These are phyloP conservation scores for Fusarium avenaceum DNA, from an alignment of 2,329 filamentous ascomycete species.

Conservation along the genomic window DNA sequence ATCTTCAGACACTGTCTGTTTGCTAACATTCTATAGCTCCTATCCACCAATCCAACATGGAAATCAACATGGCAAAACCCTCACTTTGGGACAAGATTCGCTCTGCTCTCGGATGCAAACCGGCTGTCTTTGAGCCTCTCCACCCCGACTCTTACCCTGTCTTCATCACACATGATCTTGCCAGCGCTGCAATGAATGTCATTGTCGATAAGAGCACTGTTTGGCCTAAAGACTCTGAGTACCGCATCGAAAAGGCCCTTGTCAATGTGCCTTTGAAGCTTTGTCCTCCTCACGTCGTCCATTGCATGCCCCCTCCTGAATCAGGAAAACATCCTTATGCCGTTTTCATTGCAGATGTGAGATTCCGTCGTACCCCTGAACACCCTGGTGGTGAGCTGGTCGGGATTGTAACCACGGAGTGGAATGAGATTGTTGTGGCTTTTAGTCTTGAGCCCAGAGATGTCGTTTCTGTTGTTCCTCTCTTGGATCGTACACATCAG, in stretches of 20 bases:
- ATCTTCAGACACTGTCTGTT: neutral
- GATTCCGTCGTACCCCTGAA: slow-evolving; percentile 21
- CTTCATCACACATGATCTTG: slow-evolving; percentile 18
- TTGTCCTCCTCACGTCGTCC: slow-evolving; percentile 8
- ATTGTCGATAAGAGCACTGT: neutral
- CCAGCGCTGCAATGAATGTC: slow-evolving; percentile 3
- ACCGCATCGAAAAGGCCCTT: slow-evolving; percentile 3
- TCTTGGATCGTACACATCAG: neutral
- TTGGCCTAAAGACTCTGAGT: slow-evolving; percentile 16
- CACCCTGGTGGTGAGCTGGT: slow-evolving; percentile 25
- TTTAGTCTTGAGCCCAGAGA: slow-evolving; percentile 4
- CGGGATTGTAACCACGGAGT: neutral
- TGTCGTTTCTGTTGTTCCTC: slow-evolving; percentile 4
- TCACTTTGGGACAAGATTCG: slow-evolving; percentile 5
- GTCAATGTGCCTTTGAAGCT: slow-evolving; percentile 11
- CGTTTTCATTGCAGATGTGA: slow-evolving; percentile 11
- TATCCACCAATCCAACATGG: neutral
- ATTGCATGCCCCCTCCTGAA: slow-evolving; percentile 9
- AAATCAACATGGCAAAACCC: neutral
- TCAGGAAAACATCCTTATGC: slow-evolving; percentile 13
- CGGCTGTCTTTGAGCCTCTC: slow-evolving; percentile 6
- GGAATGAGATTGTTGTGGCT: slow-evolving; percentile 1
- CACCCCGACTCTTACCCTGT: slow-evolving; percentile 15
- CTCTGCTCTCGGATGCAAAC: slow-evolving; percentile 4
- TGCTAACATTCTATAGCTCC: neutral